Base-by-base conservation (phyloP, 139 green algal genomes). In the Zygnema circumcarinatum region DNA sequence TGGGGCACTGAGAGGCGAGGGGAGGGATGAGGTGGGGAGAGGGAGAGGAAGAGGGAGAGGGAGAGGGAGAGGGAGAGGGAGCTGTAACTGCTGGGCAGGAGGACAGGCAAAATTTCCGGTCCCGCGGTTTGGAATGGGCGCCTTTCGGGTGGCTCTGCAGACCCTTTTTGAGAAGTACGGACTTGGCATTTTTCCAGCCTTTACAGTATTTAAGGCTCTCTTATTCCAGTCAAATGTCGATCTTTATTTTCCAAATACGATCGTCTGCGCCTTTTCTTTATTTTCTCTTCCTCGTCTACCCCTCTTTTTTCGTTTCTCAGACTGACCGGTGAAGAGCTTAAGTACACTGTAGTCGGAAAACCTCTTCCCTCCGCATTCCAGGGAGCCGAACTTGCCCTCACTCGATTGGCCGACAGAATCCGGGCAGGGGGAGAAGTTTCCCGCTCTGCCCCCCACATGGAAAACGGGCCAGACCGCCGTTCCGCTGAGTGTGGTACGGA, bases 71-170 rank as follows among this genome's bases (percentile, higher is more conserved):
- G 25, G 25, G 56, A 72, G 25, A 29, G 29, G 25, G 56, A 25
- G 56, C 56, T 72, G 25, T 72, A 72, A 25, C 56, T 72, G 25
- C 56, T n/a, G 29, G 25, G 25, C 56, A 29, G 56, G 25, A 72
- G 29, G n/a, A n/a, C 76, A 84, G 76, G 76, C 76, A 31, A 84
- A 81, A 42, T 84, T 84, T 84, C 16, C 76, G 21, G 76, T 79
- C 76, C 76, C 76, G 76, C 16, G 76, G 11, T 84, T 84, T 32
- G 76, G 76, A 38, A 84, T 84, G 76, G 76, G 76, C 42, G 76
- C 76, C 11, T 84, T 84, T 32, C 76, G 76, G 21, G 11, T 73
- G 11, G 76, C 76, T 16, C 53, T 84, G 20, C 20, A 84, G 22
- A 84, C 31, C 41, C 21, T 84, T 20, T 84, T 83, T 21, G 22